Conservation (phyloP, 768 basidiomycete species). For the Pleurotus cornucopiae region DNA sequence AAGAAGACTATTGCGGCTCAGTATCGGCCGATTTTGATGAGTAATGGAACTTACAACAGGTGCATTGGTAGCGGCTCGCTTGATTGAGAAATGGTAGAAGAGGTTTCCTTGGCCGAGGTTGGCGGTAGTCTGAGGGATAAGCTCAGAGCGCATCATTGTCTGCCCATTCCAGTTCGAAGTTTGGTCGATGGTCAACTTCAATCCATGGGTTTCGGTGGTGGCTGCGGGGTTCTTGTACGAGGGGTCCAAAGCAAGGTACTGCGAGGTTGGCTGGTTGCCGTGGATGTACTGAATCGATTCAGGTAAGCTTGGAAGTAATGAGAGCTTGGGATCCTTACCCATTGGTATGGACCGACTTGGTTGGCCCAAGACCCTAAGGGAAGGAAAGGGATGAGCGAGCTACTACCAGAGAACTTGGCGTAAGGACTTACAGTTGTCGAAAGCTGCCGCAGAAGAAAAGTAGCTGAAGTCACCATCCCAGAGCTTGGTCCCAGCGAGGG, state of each 20-base stretch:
- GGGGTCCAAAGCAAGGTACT: slow-evolving; percentile 47
- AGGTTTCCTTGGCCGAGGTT: slow-evolving; percentile 56
- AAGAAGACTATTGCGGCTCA: slow-evolving; percentile 31
- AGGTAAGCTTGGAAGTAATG: background rate
- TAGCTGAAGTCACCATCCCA: slow-evolving; percentile 56
- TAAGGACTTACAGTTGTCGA: slow-evolving; percentile 44
- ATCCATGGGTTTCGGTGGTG: slow-evolving; percentile 43
- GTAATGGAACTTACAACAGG: slow-evolving; percentile 38
- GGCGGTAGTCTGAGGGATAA: slow-evolving; percentile 40
- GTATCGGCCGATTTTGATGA: background rate
- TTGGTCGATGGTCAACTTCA: slow-evolving; percentile 51
- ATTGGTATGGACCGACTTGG: slow-evolving; percentile 54
- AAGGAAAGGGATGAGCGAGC: background rate
- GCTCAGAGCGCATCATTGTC: slow-evolving; percentile 37
- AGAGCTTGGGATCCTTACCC: slow-evolving; percentile 29
- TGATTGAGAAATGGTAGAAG: slow-evolving; percentile 62
- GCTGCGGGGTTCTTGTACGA: slow-evolving; percentile 58
- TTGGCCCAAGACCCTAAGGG: slow-evolving; percentile 51
- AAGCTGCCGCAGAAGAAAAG: slow-evolving; percentile 39
- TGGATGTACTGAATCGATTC: slow-evolving; percentile 45
- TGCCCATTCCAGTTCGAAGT: slow-evolving; percentile 54
- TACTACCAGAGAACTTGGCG: background rate
- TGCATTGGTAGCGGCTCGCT: slow-evolving; percentile 40
- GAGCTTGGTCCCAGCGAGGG: slow-evolving; percentile 43
- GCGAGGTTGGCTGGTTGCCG: slow-evolving; percentile 44